These are phyloP conservation scores for Erodium texanum DNA, from an alignment of 441 rosid species.

Conservation along the genomic window DNA sequence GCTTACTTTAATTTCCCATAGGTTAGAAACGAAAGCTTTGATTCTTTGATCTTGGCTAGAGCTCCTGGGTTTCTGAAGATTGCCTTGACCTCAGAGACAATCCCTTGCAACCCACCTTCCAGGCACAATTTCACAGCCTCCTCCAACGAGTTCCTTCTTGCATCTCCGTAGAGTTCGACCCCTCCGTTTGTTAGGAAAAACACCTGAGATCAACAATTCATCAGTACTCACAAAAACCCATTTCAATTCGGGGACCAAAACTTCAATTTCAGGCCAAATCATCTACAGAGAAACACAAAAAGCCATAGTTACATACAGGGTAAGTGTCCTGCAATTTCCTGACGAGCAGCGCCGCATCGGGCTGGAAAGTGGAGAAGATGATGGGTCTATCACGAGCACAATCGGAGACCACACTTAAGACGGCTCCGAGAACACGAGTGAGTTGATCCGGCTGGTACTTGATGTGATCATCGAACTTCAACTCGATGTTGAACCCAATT, in stretches of 20 bases:
- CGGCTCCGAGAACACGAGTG: constrained; percentile 44
- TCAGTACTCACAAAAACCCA: background rate
- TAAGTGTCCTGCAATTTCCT: constrained; percentile 56
- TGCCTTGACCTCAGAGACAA: constrained; percentile 79
- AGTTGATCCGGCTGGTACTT: constrained; percentile 54
- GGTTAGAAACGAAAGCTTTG: constrained; percentile 62
- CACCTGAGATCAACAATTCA: constrained; percentile 31
- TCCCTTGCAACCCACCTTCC: constrained; percentile 71
- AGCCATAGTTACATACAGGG: constrained; percentile 41
- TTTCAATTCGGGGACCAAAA: background rate
- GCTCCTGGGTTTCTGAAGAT: constrained; percentile 58
- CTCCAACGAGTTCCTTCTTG: constrained; percentile 72
- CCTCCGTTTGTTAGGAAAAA: constrained; percentile 83
- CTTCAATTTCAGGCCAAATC: background rate
- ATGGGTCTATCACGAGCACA: constrained; percentile 49
- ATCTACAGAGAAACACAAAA: no score
- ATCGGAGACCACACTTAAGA: constrained; percentile 54
- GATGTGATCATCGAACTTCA: constrained; percentile 73
- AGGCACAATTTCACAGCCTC: constrained; percentile 60
- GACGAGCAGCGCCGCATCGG: constrained; percentile 69
- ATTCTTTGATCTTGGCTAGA: constrained; percentile 63
- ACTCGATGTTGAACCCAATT: constrained; percentile 81
- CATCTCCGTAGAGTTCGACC: constrained; percentile 41
- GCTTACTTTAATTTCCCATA: constrained; percentile 75
- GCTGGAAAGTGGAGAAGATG: constrained; percentile 80